Percentiles rank a stretch among this genome's conserved stretches.
These are phyloP conservation scores for Reutealis trisperma DNA, from an alignment of 345 rosid genomes.

Conservation along the genomic window DNA sequence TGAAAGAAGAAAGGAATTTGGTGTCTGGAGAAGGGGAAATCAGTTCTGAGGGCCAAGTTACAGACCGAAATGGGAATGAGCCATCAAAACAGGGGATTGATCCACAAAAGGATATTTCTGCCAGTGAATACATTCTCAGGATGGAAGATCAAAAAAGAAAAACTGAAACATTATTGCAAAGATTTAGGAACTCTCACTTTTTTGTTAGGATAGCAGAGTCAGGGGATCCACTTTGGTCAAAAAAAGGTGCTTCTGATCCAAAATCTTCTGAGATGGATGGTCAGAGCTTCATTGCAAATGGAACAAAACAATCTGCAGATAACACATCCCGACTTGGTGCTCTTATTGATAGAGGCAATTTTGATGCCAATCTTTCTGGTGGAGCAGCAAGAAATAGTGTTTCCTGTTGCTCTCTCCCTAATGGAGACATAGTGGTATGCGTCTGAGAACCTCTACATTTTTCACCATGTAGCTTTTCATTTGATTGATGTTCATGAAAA, in stretches of 20 bases:
- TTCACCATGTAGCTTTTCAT: constrained; percentile 7
- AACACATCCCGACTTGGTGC: constrained; percentile 47
- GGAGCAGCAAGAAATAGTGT: constrained; percentile 82
- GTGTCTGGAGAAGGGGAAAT: constrained; percentile 46
- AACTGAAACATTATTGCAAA: constrained; percentile 69
- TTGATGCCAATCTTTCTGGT: constrained; percentile 72
- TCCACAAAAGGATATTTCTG: constrained; percentile 54
- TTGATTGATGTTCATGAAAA: constrained; percentile 8
- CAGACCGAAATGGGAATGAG: constrained; percentile 52
- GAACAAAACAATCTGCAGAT: constrained; percentile 28
- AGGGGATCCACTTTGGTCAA: constrained; percentile 84
- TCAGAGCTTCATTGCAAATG: constrained; percentile 25
- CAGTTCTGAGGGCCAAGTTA: constrained; percentile 41
- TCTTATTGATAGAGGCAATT: constrained; percentile 79
- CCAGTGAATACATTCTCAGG: constrained; percentile 79
- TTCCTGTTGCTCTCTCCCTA: constrained; percentile 75
- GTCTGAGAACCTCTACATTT: constrained; percentile 28
- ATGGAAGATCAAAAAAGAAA: constrained; percentile 83
- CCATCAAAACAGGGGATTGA: constrained; percentile 51
- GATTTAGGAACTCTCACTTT: constrained; percentile 89
- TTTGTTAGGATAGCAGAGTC: constrained; percentile 92
- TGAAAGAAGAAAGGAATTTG: constrained; percentile 35
- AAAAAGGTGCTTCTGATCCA: constrained; percentile 43
- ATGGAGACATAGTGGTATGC: constrained; percentile 97
- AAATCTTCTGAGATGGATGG: constrained; percentile 39